These are phyloP conservation scores for Picocystis sp. DNA, from an alignment of 163 green algal species.

Conservation along the genomic window DNA sequence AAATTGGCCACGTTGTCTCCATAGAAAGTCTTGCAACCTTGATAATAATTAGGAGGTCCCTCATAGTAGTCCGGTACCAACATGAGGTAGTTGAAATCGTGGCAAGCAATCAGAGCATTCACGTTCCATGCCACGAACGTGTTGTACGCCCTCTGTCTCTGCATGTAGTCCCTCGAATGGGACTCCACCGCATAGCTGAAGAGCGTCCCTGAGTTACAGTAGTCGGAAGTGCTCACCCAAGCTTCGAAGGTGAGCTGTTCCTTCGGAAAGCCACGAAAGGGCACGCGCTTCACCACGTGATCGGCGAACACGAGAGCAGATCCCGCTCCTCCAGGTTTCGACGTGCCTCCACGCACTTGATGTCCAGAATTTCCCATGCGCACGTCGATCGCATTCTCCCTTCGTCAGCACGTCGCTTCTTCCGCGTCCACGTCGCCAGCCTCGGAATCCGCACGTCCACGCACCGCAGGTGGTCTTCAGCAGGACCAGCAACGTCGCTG, in stretches of 20 bases:
- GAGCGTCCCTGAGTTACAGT: conserved; percentile 54
- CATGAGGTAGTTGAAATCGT: conserved; percentile 52
- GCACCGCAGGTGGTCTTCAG: no score
- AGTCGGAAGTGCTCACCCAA: conserved; percentile 62
- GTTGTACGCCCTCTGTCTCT: conserved; percentile 46
- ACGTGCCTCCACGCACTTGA: background rate
- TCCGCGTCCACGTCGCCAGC: no score
- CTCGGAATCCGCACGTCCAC: no score
- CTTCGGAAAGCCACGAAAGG: conserved; percentile 32
- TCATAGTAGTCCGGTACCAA: background rate
- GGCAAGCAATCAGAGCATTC: conserved; percentile 49
- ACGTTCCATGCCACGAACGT: conserved; percentile 69
- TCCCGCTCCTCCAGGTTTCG: conserved; percentile 7
- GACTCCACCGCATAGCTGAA: conserved; percentile 58
- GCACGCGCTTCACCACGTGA: conserved; percentile 4
- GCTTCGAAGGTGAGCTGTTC: conserved; percentile 69
- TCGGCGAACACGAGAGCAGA: conserved; percentile 7
- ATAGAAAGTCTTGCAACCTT: background rate
- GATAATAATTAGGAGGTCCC: no score
- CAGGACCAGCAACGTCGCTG: no score
- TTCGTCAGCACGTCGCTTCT: no score
- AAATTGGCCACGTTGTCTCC: conserved; percentile 18
- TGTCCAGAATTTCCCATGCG: no score
- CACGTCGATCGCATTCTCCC: no score
- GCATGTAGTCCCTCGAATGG: conserved; percentile 21